Conservation (phyloP, 306 rosid species). For the Lathyrus aphaca region DNA sequence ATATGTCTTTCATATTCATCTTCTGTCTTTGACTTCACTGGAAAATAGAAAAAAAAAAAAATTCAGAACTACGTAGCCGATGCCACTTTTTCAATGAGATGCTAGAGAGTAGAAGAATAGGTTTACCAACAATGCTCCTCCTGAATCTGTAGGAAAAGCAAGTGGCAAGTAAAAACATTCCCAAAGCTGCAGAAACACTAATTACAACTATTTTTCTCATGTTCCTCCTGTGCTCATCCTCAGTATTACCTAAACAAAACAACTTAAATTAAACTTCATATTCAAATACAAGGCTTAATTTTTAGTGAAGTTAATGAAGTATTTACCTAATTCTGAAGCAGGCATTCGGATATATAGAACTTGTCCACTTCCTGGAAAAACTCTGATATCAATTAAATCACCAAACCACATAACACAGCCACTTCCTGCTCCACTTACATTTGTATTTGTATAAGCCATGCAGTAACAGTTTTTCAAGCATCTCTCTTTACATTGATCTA, state of each 20-base stretch:
- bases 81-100: not conserved
- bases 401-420: constrained; percentile 44
- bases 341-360: constrained; percentile 5
- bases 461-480: constrained; percentile 38
- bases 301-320: not conserved
- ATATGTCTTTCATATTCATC: constrained; percentile 28
- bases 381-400: constrained; percentile 21
- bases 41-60: not conserved
- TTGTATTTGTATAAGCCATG: constrained; percentile 39
- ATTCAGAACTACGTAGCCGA: not conserved
- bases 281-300: not conserved
- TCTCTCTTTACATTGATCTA: constrained; percentile 5
- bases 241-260: not conserved
- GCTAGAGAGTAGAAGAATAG: not conserved
- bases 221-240: not conserved
- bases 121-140: constrained; percentile 18
- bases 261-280: not conserved
- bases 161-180: constrained; percentile 4
- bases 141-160: not conserved
- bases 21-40: not conserved
- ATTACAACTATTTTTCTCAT: not conserved
- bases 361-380: not conserved
- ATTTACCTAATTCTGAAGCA: constrained; percentile 34
- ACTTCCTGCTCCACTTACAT: constrained; percentile 37
- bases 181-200: not conserved